These are phyloP conservation scores for Crepidotus variabilis DNA, from an alignment of 768 basidiomycete species.

Conservation along the genomic window DNA sequence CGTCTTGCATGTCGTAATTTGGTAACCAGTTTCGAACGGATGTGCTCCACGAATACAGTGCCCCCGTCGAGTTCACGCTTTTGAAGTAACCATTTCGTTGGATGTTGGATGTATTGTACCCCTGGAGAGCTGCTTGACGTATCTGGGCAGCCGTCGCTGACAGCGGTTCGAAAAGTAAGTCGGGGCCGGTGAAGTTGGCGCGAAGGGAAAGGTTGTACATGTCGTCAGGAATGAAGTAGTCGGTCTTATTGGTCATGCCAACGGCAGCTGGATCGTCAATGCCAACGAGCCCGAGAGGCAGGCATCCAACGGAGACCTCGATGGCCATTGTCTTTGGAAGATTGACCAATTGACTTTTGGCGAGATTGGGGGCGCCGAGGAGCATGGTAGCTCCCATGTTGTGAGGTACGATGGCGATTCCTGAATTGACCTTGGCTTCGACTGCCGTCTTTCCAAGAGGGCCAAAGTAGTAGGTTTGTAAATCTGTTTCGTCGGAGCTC, in stretches of 20 bases:
- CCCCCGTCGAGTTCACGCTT: not conserved
- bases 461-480: conserved; percentile 15
- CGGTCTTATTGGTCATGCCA: too few species aligned
- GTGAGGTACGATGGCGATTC: conserved; percentile 15
- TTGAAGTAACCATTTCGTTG: not conserved
- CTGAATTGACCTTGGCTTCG: conserved; percentile 9
- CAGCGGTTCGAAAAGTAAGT: conserved; percentile 15
- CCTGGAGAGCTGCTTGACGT: not conserved
- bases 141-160: conserved; percentile 16
- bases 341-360: conserved; percentile 6
- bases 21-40: not conserved
- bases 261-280: conserved; percentile 8
- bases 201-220: not conserved
- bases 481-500: not conserved
- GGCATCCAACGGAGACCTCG: conserved; percentile 18
- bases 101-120: not conserved
- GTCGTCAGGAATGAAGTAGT: conserved; percentile 5
- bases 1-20: not conserved
- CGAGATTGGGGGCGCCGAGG: conserved; percentile 17
- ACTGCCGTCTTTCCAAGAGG: conserved; percentile 7
- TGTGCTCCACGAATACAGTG: not conserved
- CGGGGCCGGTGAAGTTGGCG: conserved; percentile 15
- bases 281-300: conserved; percentile 14
- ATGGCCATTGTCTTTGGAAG: conserved; percentile 15
- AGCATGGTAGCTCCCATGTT: conserved; percentile 12